Percentiles rank a stretch among this genome's conserved stretches.
phyloP scores from a whole-genome alignment of 495 filamentous ascomycete species.

The Penicillium manginii region DNA sequence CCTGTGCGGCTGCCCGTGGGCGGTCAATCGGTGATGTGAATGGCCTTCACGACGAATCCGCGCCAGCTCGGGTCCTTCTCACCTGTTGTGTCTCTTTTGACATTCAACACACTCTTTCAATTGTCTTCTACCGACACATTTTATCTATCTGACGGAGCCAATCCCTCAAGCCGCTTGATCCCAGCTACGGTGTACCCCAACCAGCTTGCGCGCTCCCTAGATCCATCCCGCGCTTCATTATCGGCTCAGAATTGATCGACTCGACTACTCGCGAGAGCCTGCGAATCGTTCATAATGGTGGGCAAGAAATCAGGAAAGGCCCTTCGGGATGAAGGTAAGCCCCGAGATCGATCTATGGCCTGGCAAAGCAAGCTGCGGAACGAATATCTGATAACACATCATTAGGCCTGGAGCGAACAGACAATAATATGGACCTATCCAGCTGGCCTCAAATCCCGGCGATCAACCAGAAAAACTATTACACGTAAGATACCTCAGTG shows the following conservation, averaged over 20 bases:
- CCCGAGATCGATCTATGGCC: neutral
- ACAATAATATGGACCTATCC: constrained; percentile 95
- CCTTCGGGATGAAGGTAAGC: constrained; percentile 64
- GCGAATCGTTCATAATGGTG: constrained; percentile 50
- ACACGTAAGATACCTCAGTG: constrained; percentile 69
- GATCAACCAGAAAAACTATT: constrained; percentile 99
- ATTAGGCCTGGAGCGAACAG: constrained; percentile 87
- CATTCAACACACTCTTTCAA: neutral
- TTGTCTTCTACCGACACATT: neutral
- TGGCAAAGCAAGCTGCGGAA: neutral
- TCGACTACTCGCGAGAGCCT: neutral
- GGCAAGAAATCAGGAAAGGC: constrained; percentile 69
- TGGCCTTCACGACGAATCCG: constrained; percentile 19
- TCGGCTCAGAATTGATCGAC: constrained; percentile 13
- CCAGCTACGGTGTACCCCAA: neutral
- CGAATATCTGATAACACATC: constrained; percentile 11
- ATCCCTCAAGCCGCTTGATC: neutral
- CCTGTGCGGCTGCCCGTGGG: constrained; percentile 28
- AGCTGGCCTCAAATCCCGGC: constrained; percentile 89
- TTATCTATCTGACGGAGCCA: neutral
- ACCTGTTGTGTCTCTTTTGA: neutral
- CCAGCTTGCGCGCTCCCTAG: constrained; percentile 26
- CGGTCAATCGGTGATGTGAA: constrained; percentile 34
- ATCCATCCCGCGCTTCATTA: constrained; percentile 15
- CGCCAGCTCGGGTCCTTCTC: neutral